A percentile compares a stretch with the other conserved stretches of the same genome.
Conservation (phyloP, 805 yeast genomes). For the Lachancea lanzarotensis region DNA sequence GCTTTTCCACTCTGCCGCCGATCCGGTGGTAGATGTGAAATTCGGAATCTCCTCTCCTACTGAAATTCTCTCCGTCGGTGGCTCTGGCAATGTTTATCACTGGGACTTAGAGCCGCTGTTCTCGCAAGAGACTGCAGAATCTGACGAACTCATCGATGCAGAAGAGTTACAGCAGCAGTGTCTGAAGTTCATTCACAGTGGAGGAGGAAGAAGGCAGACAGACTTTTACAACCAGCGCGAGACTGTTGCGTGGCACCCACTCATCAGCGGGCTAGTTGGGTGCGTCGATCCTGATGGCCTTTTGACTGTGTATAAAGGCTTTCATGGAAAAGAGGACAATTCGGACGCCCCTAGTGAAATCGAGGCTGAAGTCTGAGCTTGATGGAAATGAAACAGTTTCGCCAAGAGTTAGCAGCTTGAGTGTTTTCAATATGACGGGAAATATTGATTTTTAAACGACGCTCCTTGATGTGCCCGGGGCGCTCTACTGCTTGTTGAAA, state of each 20-base stretch:
- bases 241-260: constrained; percentile 27
- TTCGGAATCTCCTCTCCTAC: constrained; percentile 27
- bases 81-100: constrained; percentile 30
- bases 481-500: too few relatives aligned
- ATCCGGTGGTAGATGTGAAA: constrained; percentile 29
- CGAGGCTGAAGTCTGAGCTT: constrained; percentile 11
- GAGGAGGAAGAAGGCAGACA: constrained; percentile 26
- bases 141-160: constrained; percentile 38
- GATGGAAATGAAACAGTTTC: background rate
- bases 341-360: constrained; percentile 6
- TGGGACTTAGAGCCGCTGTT: constrained; percentile 34
- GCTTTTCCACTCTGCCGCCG: constrained; percentile 29
- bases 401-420: background rate
- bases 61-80: constrained; percentile 29
- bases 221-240: constrained; percentile 18
- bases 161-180: constrained; percentile 32
- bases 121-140: constrained; percentile 39
- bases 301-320: constrained; percentile 26
- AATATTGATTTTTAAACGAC: too few relatives aligned
- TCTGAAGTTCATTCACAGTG: constrained; percentile 26
- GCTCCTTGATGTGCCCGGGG: too few relatives aligned
- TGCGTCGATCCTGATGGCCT: constrained; percentile 26
- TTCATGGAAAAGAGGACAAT: constrained; percentile 18
- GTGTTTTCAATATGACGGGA: too few relatives aligned
- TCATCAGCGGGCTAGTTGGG: constrained; percentile 23